Evolutionary conservation across 2,329 filamentous ascomycete species (phyloP), one percentile per base, ranked within the genome.

Genomic region (Catunica adiposa): DNA sequence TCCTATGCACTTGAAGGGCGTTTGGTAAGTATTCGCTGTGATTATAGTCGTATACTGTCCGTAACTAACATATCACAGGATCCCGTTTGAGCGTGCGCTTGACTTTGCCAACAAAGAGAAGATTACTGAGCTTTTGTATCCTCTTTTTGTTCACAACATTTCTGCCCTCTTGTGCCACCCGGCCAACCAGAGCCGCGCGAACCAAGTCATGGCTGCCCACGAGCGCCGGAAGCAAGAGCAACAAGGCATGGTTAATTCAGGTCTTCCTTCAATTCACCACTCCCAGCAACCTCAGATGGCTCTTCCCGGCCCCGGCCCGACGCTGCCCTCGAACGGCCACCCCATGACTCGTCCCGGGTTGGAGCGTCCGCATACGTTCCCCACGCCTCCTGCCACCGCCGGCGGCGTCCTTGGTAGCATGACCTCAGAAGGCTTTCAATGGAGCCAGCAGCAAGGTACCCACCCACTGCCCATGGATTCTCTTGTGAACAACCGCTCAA

Each of bases 41-140:
- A 22, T 38, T 37, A 17, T 15, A 46, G 17, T 40, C 1, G n/a
- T 26, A 17, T 15, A 38, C 31, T 26, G 38, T 48, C 26, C 5
- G 14, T 26, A 15, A 51, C 29, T 34, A 26, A 17, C 31, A 0
- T 9, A 11, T 38, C 51, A 9, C 29, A 96, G 89, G 89, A 98
- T 98, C 64, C 92, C 92, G 1, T 97, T 94, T 64, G 92, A 97
- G 63, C 84, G 92, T 61, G 92, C 92, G n/a, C 73, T 98, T 55
- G 92, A 97, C 64, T 97, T 98, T 67, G 92, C 92, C 61, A 98
- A 98, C 73, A 97, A 96, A 76, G 92, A 98, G 70, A 97, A 97
- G 72, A 98, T 97, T 61, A 97, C 92, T 0, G 90, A 97, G 70
- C 73, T 89, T 51, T 73, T 97, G 55, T 98, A 97, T 68, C 92